Percentiles rank a stretch among this genome's conserved stretches.
Conservation (phyloP, 352 stramenopile genomes). For the Pythium coloratum region DNA sequence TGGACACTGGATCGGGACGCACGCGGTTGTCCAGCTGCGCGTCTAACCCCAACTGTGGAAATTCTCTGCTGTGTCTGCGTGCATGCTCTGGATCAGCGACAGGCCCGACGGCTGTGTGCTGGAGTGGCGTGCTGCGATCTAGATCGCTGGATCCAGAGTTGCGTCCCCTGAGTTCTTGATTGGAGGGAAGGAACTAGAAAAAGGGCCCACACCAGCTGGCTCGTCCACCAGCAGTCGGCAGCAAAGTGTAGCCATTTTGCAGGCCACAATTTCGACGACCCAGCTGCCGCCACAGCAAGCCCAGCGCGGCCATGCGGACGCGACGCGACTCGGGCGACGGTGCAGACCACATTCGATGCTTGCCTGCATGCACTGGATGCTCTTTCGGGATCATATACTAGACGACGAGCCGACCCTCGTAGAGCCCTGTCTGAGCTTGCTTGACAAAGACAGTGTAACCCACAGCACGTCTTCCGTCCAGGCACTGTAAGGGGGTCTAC, state of each 20-base stretch:
- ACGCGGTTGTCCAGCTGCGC: background rate
- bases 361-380: too few relatives aligned
- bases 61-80: too few relatives aligned
- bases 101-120: background rate
- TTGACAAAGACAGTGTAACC: too few relatives aligned
- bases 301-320: background rate
- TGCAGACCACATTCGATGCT: too few relatives aligned
- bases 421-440: too few relatives aligned
- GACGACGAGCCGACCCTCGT: too few relatives aligned
- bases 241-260: conserved; percentile 1
- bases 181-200: background rate
- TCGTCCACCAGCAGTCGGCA: background rate
- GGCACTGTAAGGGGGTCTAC: too few relatives aligned
- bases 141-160: too few relatives aligned
- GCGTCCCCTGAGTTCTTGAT: background rate
- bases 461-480: too few relatives aligned
- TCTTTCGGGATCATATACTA: too few relatives aligned
- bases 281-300: background rate
- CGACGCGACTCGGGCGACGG: background rate
- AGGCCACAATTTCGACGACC: background rate
- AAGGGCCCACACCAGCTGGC: background rate
- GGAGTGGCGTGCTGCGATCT: too few relatives aligned
- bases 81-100: conserved; percentile 1
- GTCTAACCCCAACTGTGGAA: background rate
- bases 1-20: background rate